Base-by-base conservation (phyloP, 495 filamentous ascomycete genomes). In the Jackrogersella minutella region DNA sequence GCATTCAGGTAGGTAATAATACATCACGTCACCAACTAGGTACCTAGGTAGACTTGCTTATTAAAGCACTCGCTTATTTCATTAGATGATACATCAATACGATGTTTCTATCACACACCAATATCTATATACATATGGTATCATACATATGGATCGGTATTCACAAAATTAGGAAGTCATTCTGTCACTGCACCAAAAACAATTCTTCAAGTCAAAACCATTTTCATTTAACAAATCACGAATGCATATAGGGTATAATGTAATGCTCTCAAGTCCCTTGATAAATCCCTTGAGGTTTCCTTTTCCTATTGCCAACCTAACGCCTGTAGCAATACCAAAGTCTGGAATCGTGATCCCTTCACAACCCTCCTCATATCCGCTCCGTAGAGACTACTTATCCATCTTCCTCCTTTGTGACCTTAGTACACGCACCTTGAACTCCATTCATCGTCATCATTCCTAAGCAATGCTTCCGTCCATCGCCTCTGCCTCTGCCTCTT, bases 231-330 rank as follows among this genome's bases (percentile, higher is more conserved):
- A 16, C 49, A 63, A 65, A 51, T 69, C 66, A 69, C 66, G 54
- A 61, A 47, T 64, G 58, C 62, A 61, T 61, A 69, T 52, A 31
- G 66, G 66, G 66, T 69, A 69, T 69, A 69, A 65, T 69, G 56
- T 58, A 36, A 58, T 64, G 43, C 37, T 8, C 61, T 65, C 37
- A 62, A 65, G 61, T 64, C 16, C 49, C 49, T 36, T 21, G 17
- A 52, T 30, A 36, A 49, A 17, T 31, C 66, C 66, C 66, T 65
- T 65, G 44, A 53, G n/a, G 51, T 58, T 64, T 64, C 56, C 66
- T 56, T 69, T 60, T 64, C 66, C 66, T 69, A 60, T 62, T 16
- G 56, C 55, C 66, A 16, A 51, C 51, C 51, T 61, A 69, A 69
- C 66, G 61, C 66, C 66, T 69, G 56, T 61, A 58, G 22, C 28